phyloP scores from a whole-genome alignment of 2,329 filamentous ascomycete genomes.

The Fusarium succisae region DNA sequence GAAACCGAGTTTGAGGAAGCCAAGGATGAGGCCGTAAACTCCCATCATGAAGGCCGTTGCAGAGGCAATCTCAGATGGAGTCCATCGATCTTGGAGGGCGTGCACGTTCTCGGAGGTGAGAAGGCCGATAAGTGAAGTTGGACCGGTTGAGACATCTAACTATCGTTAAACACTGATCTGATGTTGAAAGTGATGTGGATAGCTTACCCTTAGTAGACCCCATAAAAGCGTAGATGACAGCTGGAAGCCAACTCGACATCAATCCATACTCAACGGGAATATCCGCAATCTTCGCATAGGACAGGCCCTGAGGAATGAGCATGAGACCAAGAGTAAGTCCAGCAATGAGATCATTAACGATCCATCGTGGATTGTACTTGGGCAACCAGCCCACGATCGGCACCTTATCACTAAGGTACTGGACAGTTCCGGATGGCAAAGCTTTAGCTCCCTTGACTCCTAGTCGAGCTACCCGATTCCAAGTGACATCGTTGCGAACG shows the following conservation, averaged over 20 bases:
- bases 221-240: constrained; percentile 66
- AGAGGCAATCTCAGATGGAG: constrained; percentile 65
- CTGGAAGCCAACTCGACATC: constrained; percentile 68
- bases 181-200: background rate
- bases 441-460: constrained; percentile 32
- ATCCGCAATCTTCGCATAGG: constrained; percentile 69
- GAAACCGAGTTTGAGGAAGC: constrained; percentile 71
- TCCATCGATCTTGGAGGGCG: constrained; percentile 61
- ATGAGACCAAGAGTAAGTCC: constrained; percentile 69
- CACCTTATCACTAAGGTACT: constrained; percentile 68
- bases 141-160: constrained; percentile 68
- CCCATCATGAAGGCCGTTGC: constrained; percentile 72
- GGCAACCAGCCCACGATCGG: constrained; percentile 72
- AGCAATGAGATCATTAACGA: constrained; percentile 69
- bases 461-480: constrained; percentile 36
- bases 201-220: constrained; percentile 67
- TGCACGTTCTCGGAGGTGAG: constrained; percentile 69
- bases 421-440: constrained; percentile 61
- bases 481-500: constrained; percentile 34
- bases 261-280: constrained; percentile 69
- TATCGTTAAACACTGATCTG: background rate
- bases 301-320: constrained; percentile 69
- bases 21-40: constrained; percentile 66
- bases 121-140: constrained; percentile 71
- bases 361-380: constrained; percentile 68